These are phyloP conservation scores for Calonectria hongkongensis DNA, from an alignment of 2,329 filamentous ascomycete genomes.

Conservation along the genomic window DNA sequence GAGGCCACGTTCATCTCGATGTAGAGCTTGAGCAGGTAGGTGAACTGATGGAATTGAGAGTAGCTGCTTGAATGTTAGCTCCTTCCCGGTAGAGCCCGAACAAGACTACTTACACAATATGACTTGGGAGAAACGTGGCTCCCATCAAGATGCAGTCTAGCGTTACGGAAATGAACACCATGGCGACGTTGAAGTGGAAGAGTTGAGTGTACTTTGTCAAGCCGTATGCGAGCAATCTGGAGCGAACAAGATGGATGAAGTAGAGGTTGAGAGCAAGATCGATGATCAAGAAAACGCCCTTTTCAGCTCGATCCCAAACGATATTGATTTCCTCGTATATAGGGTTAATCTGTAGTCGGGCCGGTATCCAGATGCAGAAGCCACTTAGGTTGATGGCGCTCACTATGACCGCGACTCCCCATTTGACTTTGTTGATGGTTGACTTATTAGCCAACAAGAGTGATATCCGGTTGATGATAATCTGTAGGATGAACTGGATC, in stretches of 20 bases:
- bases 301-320: constrained; percentile 47
- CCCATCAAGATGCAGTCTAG: constrained; percentile 45
- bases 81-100: not conserved
- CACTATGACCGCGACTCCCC: constrained; percentile 37
- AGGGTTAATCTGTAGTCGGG: constrained; percentile 40
- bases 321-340: constrained; percentile 45
- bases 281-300: constrained; percentile 41
- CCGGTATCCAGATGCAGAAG: constrained; percentile 46
- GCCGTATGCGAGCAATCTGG: constrained; percentile 38
- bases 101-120: constrained; percentile 38
- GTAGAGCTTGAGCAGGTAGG: constrained; percentile 45
- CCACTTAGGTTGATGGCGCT: constrained; percentile 44
- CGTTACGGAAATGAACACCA: constrained; percentile 42
- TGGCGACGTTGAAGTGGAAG: constrained; percentile 43
- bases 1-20: constrained; percentile 45
- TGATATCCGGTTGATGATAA: constrained; percentile 47
- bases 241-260: constrained; percentile 46
- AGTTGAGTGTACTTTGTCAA: constrained; percentile 42
- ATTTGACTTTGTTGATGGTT: constrained; percentile 41
- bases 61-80: constrained; percentile 40
- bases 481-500: constrained; percentile 46
- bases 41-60: constrained; percentile 45
- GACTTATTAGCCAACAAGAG: constrained; percentile 40
- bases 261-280: constrained; percentile 45
- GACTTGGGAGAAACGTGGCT: constrained; percentile 44